Percentiles rank a stretch among this genome's conserved stretches.
phyloP scores from a whole-genome alignment of 192 early-diverging fungal genomes.

The Coemansia sp. region DNA sequence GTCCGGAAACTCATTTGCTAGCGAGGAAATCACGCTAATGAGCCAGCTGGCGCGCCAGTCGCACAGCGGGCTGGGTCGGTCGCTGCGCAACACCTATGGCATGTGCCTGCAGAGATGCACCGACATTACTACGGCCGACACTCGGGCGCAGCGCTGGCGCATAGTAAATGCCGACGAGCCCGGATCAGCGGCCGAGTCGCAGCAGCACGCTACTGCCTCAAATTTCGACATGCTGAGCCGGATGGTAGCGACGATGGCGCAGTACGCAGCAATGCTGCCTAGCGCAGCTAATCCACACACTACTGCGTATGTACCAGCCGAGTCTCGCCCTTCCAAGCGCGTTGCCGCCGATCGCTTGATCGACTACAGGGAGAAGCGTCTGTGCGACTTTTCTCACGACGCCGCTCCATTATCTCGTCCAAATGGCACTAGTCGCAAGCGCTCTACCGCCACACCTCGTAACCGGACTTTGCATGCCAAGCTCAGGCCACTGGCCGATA shows the following conservation, averaged over 20 bases:
- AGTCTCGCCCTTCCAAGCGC: neutral
- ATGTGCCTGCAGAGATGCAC: neutral
- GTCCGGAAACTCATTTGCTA: neutral
- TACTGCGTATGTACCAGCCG: neutral
- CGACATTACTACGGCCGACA: neutral
- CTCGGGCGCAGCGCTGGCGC: neutral
- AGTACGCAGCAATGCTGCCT: constrained; percentile 1
- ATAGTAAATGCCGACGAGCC: neutral
- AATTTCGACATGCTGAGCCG: neutral
- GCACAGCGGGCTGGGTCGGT: neutral
- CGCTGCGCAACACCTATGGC: neutral
- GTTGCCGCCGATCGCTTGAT: neutral
- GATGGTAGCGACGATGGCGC: neutral
- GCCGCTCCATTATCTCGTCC: no score
- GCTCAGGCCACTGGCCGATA: no score
- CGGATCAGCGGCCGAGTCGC: neutral
- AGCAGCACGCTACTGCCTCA: neutral
- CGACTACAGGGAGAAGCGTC: no score
- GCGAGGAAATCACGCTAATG: neutral
- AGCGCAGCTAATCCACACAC: neutral
- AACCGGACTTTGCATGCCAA: no score
- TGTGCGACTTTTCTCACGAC: neutral
- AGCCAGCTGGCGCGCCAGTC: neutral
- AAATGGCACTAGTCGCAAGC: no score
- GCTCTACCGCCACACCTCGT: no score